Evolutionary conservation across 1,139 yeast species (phyloP).

Genomic region (Debaryomyces udenii): DNA sequence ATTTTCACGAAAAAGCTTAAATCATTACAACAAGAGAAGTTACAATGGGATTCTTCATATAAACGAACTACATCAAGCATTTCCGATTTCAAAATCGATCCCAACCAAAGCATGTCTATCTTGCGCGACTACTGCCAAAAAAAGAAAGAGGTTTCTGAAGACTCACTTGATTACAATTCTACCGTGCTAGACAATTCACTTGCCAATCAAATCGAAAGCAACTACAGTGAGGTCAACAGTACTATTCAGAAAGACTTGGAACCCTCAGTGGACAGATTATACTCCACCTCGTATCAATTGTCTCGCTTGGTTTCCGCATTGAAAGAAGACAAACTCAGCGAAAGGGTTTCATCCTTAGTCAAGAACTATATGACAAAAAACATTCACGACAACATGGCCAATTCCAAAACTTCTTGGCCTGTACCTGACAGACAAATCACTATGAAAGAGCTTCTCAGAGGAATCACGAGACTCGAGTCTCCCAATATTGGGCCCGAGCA

Average conservation of each 20-base stretch:
- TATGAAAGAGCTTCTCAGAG: constrained; percentile 24
- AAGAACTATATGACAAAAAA: constrained; percentile 23
- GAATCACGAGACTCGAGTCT: constrained; percentile 23
- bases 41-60: constrained; percentile 48
- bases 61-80: constrained; percentile 25
- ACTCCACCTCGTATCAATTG: constrained; percentile 26
- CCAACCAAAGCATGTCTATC: constrained; percentile 10
- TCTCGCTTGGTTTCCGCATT: constrained; percentile 22
- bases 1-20: constrained; percentile 48
- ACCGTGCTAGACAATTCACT: constrained; percentile 14
- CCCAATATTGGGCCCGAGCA: constrained; percentile 1
- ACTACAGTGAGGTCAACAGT: constrained; percentile 14
- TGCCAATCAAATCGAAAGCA: constrained; percentile 14
- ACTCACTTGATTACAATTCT: constrained; percentile 7
- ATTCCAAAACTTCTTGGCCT: constrained; percentile 20
- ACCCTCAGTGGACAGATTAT: constrained; percentile 27
- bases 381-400: constrained; percentile 14
- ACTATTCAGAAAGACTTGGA: constrained; percentile 22
- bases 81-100: constrained; percentile 17
- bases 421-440: constrained; percentile 20
- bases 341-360: constrained; percentile 23
- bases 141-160: constrained; percentile 11
- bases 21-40: constrained; percentile 48
- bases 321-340: constrained; percentile 19
- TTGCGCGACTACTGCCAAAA: constrained; percentile 18